These are phyloP conservation scores for Mucor sp. DNA, from an alignment of 371 early-diverging fungal species.

Conservation along the genomic window DNA sequence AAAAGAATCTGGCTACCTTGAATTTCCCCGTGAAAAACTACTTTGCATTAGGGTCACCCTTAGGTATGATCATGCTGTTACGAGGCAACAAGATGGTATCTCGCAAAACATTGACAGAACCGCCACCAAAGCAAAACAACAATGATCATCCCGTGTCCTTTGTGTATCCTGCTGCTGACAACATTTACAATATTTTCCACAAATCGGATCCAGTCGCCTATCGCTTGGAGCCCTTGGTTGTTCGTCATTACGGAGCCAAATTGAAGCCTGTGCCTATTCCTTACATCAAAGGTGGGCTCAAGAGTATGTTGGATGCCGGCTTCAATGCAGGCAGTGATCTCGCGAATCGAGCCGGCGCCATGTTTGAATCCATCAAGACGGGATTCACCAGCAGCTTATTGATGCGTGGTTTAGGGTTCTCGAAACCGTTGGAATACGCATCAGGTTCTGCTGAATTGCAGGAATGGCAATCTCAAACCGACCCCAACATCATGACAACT, in stretches of 20 bases:
- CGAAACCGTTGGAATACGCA: conserved; percentile 8
- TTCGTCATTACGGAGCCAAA: conserved; percentile 47
- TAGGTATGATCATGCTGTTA: conserved; percentile 76
- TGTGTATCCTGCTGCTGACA: conserved; percentile 66
- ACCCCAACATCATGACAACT: conserved; percentile 18
- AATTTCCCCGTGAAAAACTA: conserved; percentile 58
- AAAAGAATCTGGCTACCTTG: conserved; percentile 11
- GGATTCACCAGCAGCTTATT: conserved; percentile 62
- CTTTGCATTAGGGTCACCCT: conserved; percentile 78
- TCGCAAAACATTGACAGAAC: conserved; percentile 32
- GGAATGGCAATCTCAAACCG: conserved; percentile 26
- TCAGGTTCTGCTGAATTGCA: conserved; percentile 1
- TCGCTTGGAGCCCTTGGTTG: conserved; percentile 74
- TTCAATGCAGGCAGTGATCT: conserved; percentile 67
- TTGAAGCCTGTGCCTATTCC: conserved; percentile 73
- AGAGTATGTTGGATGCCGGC: conserved; percentile 63
- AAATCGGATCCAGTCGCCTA: conserved; percentile 68
- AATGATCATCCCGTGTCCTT: conserved; percentile 28
- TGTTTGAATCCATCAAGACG: conserved; percentile 62
- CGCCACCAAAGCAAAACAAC: neutral
- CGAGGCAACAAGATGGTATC: conserved; percentile 66
- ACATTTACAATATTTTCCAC: conserved; percentile 84
- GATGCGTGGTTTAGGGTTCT: conserved; percentile 57
- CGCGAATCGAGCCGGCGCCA: conserved; percentile 70
- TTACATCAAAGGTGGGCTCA: conserved; percentile 85